phyloP scores from a whole-genome alignment of 1,139 yeast species.

The Candida mesenterica region DNA sequence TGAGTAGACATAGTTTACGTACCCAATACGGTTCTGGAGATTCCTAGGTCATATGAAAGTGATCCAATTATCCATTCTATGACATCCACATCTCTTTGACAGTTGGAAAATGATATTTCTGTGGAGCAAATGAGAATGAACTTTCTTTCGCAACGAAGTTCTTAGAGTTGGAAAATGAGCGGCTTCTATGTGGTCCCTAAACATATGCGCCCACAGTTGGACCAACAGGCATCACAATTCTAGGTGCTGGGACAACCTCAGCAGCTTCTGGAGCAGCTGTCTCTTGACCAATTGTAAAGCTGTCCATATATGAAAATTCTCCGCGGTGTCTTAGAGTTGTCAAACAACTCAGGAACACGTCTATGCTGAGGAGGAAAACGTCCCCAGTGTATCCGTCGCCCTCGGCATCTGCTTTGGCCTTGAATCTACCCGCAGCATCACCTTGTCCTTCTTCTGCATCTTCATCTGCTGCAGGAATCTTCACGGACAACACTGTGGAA shows the following conservation, averaged over 20 bases:
- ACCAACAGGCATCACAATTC: background rate
- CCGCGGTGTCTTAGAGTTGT: conserved; percentile 3
- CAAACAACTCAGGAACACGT: conserved; percentile 20
- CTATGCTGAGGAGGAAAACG: conserved; percentile 31
- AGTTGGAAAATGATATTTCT: no score
- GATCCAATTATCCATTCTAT: no score
- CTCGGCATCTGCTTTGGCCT: conserved; percentile 15
- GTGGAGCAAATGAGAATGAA: no score
- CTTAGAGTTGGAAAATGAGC: no score
- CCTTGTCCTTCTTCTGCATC: conserved; percentile 4
- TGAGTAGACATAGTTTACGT: no score
- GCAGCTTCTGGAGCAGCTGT: background rate
- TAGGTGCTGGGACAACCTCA: background rate
- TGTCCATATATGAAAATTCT: background rate
- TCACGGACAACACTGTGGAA: conserved; percentile 25
- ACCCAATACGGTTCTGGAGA: no score
- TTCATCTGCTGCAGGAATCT: conserved; percentile 4
- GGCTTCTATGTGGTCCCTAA: no score
- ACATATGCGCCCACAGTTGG: conserved; percentile 2
- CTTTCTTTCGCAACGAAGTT: no score
- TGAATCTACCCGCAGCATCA: conserved; percentile 13
- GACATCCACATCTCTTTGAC: no score
- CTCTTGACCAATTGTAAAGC: background rate
- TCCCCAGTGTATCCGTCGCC: conserved; percentile 45
- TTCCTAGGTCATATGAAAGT: no score